Evolutionary conservation across 179 eudicot genomes (phyloP).

Genomic region (Gypsophila paniculata): DNA sequence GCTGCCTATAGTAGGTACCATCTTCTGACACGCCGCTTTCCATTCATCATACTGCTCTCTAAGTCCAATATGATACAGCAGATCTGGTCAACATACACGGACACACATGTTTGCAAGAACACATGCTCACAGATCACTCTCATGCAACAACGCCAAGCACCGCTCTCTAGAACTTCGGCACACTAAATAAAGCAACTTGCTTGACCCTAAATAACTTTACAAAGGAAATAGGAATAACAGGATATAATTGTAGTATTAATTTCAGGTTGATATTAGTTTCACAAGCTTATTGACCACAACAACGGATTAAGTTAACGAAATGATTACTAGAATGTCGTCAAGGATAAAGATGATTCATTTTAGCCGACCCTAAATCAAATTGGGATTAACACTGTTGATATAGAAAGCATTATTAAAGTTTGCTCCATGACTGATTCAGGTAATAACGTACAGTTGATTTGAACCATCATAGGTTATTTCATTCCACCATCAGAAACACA

Average conservation of each 20-base stretch:
- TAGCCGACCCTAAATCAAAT: no score
- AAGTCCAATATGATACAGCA: constrained; percentile 24
- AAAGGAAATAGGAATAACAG: not conserved
- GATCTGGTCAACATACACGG: constrained; percentile 22
- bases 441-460: not conserved
- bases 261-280: no score
- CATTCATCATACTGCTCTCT: constrained; percentile 45
- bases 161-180: not conserved
- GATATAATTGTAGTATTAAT: not conserved
- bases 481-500: not conserved
- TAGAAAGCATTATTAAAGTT: not conserved
- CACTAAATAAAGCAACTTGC: constrained; percentile 3
- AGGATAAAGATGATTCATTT: no score
- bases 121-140: not conserved
- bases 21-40: constrained; percentile 47
- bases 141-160: constrained; percentile 1
- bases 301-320: no score
- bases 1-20: constrained; percentile 46
- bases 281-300: no score
- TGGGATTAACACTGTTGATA: no score
- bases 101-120: constrained; percentile 9
- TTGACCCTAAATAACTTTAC: not conserved
- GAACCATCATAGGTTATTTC: not conserved
- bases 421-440: not conserved
- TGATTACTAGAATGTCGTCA: no score